Evolutionary conservation across 768 basidiomycete genomes (phyloP).

Genomic region (Mycena indigotica): DNA sequence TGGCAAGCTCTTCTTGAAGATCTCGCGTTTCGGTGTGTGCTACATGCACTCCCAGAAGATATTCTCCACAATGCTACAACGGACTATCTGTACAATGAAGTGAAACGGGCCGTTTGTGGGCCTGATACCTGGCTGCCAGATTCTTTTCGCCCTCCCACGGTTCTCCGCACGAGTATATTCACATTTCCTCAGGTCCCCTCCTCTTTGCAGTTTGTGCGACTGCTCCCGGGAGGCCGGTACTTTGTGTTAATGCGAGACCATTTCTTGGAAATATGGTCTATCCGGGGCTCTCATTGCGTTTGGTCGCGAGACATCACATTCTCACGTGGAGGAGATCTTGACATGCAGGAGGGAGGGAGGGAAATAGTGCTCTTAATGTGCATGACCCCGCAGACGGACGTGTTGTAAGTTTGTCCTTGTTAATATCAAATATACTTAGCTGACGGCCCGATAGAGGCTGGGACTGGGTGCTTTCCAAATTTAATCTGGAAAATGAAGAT

Average conservation of each 20-base stretch:
- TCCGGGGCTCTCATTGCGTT: neutral
- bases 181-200: neutral
- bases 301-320: neutral
- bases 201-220: neutral
- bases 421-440: neutral
- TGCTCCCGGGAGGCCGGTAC: neutral
- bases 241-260: neutral
- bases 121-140: constrained; percentile 3
- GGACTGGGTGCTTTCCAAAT: neutral
- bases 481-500: neutral
- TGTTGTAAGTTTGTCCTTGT: neutral
- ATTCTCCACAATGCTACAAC: neutral
- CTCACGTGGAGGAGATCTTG: neutral
- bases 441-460: neutral
- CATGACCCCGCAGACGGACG: no score
- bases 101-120: neutral
- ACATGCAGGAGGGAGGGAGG: neutral
- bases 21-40: neutral
- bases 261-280: neutral
- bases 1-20: neutral
- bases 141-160: neutral
- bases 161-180: neutral
- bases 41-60: neutral
- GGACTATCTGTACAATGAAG: neutral
- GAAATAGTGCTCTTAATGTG: neutral